Base-by-base conservation (phyloP, 78 protist species). In the Neovahlkampfia damariscottae region DNA sequence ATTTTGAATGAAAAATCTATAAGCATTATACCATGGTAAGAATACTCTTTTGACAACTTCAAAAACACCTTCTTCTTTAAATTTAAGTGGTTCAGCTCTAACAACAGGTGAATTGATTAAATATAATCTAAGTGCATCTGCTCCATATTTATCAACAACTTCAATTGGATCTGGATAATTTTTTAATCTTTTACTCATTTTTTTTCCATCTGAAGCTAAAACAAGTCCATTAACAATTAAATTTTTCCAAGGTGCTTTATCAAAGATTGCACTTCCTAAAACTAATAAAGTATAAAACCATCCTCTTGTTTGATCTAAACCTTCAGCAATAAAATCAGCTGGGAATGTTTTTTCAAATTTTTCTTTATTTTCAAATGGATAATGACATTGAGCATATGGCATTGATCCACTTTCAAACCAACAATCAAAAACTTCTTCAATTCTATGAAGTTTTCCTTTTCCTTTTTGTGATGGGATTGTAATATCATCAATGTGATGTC, bases 381-480 rank as follows among this genome's bases (percentile, higher is more conserved):
- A 98, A 89, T 96, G 99, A 72, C 39, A 38, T 86, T 94, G 96
- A 36, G 98, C 99, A 79, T 95, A 96, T 62, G 99, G 99, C 99
- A 98, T 98, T 40, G 91, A 84, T 67, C 99, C 99, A 8, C 90
- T 76, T 90, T 98, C 99, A 84, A 98, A 98, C 99, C 99, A 98
- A 91, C 99, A 97, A 90, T 98, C 99, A 77, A 98, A 98, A 19
- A 98, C 99, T 62, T 95, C 96, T 40, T 62, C 81, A 58, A 95
- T 83, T 39, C 99, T 88, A 32, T 77, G 69, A 30, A 93, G 73
- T 28, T 50, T 41, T 19, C 90, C 96, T 69, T 74, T 74, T 79
- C 96, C 97, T 27, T 78, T 2, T 76, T 72, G 34, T n/a, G 92
- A 84, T 40, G 98, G 98, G 82, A 96, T 91, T 76, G 90, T 87